These are phyloP conservation scores for Gracilariopsis chorda DNA, from an alignment of 23 red algal genomes.

Conservation along the genomic window DNA sequence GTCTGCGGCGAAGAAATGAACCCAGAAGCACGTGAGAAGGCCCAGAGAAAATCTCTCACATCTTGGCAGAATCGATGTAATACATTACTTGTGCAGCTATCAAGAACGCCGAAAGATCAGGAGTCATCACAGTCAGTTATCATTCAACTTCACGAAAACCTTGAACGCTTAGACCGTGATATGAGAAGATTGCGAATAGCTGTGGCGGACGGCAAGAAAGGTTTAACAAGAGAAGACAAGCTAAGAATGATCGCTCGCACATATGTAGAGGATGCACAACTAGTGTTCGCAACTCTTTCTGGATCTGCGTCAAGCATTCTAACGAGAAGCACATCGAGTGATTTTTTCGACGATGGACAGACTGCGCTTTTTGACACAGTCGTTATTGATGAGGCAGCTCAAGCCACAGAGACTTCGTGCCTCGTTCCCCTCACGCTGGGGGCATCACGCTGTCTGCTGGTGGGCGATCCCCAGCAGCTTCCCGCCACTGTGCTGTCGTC, in stretches of 20 bases:
- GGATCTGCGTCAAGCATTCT: slow-evolving; percentile 77
- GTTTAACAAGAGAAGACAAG: slow-evolving; percentile 47
- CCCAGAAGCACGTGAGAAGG: slow-evolving; percentile 28
- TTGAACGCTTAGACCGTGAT: slow-evolving; percentile 66
- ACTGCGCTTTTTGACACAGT: slow-evolving; percentile 73
- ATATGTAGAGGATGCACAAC: slow-evolving; percentile 78
- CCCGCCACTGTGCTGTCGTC: slow-evolving; percentile 87
- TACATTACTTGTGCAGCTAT: slow-evolving; percentile 32
- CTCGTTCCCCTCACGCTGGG: slow-evolving; percentile 84
- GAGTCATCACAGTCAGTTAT: slow-evolving; percentile 26
- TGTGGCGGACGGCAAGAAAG: slow-evolving; percentile 20
- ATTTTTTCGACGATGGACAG: slow-evolving; percentile 18
- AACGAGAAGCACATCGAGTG: slow-evolving; percentile 13
- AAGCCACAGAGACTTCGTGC: slow-evolving; percentile 82
- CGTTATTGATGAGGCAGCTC: slow-evolving; percentile 86
- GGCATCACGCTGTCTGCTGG: slow-evolving; percentile 71
- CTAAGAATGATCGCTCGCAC: slow-evolving; percentile 65
- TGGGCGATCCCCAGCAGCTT: slow-evolving; percentile 95
- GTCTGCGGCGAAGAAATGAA: slow-evolving; percentile 49
- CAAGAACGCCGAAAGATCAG: slow-evolving; percentile 16
- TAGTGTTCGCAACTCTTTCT: slow-evolving; percentile 89
- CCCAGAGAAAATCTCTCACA: slow-evolving; percentile 39
- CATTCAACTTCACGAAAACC: slow-evolving; percentile 66
- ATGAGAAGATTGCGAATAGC: slow-evolving; percentile 64
- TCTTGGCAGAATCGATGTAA: slow-evolving; percentile 52